These are phyloP conservation scores for Lipomyces kockii DNA, from an alignment of 805 yeast species.

Conservation along the genomic window DNA sequence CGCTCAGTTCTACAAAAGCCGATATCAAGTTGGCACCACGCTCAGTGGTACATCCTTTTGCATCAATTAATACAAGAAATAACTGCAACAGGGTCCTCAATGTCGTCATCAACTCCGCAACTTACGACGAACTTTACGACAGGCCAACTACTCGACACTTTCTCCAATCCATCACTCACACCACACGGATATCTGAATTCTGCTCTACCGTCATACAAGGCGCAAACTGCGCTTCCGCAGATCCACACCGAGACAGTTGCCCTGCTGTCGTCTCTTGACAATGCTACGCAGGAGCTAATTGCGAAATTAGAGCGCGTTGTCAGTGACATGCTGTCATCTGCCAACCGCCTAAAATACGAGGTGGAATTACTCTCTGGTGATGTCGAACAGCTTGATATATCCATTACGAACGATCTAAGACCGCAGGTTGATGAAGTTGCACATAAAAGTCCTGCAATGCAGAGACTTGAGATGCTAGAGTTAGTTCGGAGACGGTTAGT, in stretches of 20 bases:
- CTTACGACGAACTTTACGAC: slow-evolving; percentile 7
- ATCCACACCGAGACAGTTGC: slow-evolving; percentile 31
- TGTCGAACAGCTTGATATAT: slow-evolving; percentile 24
- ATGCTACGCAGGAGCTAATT: slow-evolving; percentile 33
- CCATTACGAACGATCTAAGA: slow-evolving; percentile 16
- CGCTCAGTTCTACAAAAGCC: too few relatives aligned
- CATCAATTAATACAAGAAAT: neutral
- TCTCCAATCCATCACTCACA: slow-evolving; percentile 31
- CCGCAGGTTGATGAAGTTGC: slow-evolving; percentile 30
- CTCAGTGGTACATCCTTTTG: neutral
- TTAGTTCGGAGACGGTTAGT: slow-evolving; percentile 32
- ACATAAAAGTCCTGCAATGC: slow-evolving; percentile 31
- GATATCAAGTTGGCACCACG: too few relatives aligned
- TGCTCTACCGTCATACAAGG: slow-evolving; percentile 23
- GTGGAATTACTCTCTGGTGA: slow-evolving; percentile 36
- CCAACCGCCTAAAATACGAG: slow-evolving; percentile 32
- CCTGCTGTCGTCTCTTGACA: slow-evolving; percentile 32
- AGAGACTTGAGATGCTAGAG: slow-evolving; percentile 33
- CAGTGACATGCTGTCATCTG: slow-evolving; percentile 32
- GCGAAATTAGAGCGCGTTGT: slow-evolving; percentile 28
- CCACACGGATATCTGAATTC: slow-evolving; percentile 30
- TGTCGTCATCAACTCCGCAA: neutral
- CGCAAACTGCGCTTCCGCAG: slow-evolving; percentile 22
- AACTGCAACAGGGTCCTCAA: neutral
- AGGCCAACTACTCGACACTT: slow-evolving; percentile 20